phyloP scores from a whole-genome alignment of 257 asterid species.

The Gardenia jasminoides region DNA sequence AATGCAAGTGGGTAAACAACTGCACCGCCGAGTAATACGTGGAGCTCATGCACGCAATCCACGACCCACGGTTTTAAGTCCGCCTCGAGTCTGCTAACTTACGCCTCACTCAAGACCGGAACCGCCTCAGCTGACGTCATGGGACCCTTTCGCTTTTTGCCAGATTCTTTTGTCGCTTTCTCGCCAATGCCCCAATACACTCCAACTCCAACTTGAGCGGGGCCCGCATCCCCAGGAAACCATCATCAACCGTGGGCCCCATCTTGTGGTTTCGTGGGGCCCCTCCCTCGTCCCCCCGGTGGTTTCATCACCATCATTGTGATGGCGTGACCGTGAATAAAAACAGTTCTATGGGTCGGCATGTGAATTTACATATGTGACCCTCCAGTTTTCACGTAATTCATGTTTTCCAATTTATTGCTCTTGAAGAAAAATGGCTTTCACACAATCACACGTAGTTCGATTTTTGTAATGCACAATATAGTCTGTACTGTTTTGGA shows the following conservation, averaged over 20 bases:
- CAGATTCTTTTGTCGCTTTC: conserved; percentile 24
- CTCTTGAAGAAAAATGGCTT: too few species aligned
- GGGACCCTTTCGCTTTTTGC: conserved; percentile 9
- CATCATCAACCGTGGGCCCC: conserved; percentile 10
- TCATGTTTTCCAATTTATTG: not conserved
- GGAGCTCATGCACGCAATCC: conserved; percentile 17
- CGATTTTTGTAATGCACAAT: too few species aligned
- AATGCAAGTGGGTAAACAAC: not conserved
- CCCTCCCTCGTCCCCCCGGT: not conserved
- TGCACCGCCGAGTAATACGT: not conserved
- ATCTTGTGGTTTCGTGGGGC: not conserved
- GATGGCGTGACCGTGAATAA: conserved; percentile 12
- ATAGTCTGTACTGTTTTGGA: too few species aligned
- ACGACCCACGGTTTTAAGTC: not conserved
- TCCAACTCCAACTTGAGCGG: conserved; percentile 26
- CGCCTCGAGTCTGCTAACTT: not conserved
- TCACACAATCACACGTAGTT: too few species aligned
- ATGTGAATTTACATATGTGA: not conserved
- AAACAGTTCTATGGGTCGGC: not conserved
- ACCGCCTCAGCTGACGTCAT: conserved; percentile 17
- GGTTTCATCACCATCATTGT: not conserved
- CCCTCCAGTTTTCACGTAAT: conserved; percentile 1
- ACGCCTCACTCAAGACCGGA: not conserved
- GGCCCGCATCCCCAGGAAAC: conserved; percentile 12
- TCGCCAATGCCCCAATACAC: not conserved